Percentiles rank a stretch among this genome's conserved stretches.
These are phyloP conservation scores for Proliferodiscus dingleyae DNA, from an alignment of 2,329 filamentous ascomycete genomes.

Conservation along the genomic window DNA sequence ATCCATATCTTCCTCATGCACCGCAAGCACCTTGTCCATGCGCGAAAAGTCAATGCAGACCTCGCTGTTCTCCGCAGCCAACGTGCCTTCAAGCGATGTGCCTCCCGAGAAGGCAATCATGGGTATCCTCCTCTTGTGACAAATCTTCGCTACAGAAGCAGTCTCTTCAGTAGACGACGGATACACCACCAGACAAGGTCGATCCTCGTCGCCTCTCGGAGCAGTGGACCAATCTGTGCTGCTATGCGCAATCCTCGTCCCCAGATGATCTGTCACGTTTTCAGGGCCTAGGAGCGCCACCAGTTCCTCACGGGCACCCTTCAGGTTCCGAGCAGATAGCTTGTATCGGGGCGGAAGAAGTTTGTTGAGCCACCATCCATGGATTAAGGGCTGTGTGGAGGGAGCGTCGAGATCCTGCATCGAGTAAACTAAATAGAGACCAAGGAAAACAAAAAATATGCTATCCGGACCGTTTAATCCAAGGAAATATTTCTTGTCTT, in stretches of 20 bases:
- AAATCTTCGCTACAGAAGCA: conserved; percentile 60
- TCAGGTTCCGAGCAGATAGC: background rate
- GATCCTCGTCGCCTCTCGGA: conserved; percentile 45
- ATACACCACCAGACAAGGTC: conserved; percentile 59
- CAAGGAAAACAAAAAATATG: no score
- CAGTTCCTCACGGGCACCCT: background rate
- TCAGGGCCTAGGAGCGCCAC: background rate
- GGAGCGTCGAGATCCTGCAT: no score
- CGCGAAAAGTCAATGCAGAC: conserved; percentile 81
- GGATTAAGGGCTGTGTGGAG: no score
- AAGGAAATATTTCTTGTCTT: no score
- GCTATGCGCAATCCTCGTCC: conserved; percentile 39
- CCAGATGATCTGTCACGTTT: background rate
- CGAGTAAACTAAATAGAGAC: no score
- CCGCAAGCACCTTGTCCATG: conserved; percentile 75
- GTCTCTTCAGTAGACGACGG: conserved; percentile 57
- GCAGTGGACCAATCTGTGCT: conserved; percentile 61
- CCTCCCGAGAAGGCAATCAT: conserved; percentile 74
- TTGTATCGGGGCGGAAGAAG: background rate
- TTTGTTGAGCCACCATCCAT: no score
- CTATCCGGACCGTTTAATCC: no score
- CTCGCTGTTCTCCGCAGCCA: conserved; percentile 77
- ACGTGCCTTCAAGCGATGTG: conserved; percentile 82
- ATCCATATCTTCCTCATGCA: conserved; percentile 87
- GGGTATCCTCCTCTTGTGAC: conserved; percentile 71